Evolutionary conservation across 768 basidiomycete genomes (phyloP).

Genomic region (Pleurotus citrinopileatus): DNA sequence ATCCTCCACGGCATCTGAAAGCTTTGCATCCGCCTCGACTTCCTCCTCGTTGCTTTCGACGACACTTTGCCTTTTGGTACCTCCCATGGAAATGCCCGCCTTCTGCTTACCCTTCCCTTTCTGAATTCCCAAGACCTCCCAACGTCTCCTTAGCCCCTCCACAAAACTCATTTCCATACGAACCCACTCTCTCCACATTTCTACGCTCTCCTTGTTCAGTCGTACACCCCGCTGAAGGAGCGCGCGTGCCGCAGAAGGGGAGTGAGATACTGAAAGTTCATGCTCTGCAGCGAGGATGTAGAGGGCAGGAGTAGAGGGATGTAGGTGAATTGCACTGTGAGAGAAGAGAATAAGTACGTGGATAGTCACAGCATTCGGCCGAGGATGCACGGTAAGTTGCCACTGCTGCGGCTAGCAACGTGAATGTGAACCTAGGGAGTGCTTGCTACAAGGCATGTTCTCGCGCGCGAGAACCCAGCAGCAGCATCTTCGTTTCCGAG

Average conservation of each 20-base stretch:
- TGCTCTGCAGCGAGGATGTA: constrained; percentile 86
- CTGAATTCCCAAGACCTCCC: constrained; percentile 74
- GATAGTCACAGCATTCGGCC: neutral
- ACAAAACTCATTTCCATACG: constrained; percentile 88
- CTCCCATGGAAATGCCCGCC: constrained; percentile 9
- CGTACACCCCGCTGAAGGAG: constrained; percentile 85
- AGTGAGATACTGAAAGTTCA: constrained; percentile 63
- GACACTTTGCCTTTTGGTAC: neutral
- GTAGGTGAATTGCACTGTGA: constrained; percentile 86
- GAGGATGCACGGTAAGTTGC: neutral
- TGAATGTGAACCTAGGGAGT: too few relatives aligned
- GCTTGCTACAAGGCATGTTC: too few relatives aligned
- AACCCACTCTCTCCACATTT: constrained; percentile 88
- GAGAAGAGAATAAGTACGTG: constrained; percentile 7
- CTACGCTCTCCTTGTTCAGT: constrained; percentile 65
- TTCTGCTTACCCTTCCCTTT: constrained; percentile 29
- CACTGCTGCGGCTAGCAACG: neutral
- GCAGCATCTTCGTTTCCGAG: too few relatives aligned
- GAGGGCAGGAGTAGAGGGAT: constrained; percentile 72
- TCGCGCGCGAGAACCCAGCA: neutral
- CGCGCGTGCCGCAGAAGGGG: constrained; percentile 77
- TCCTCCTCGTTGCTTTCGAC: constrained; percentile 21
- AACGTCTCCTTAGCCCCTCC: constrained; percentile 74
- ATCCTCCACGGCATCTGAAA: constrained; percentile 22
- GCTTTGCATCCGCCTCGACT: constrained; percentile 18